Conservation (phyloP, 176 grass and related monocot species). For the Carex parvula region DNA sequence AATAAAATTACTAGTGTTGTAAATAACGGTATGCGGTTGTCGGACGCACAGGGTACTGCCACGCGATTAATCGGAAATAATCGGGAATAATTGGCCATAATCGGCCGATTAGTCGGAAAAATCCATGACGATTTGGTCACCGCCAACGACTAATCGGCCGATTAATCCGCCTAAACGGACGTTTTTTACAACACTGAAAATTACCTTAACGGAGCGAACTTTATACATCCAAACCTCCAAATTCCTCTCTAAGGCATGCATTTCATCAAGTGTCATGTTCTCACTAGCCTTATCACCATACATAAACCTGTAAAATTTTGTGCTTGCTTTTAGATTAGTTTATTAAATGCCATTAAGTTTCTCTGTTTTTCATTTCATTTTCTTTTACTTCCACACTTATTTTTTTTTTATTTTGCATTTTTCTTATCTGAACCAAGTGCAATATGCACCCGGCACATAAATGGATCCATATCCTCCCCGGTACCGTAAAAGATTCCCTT, state of each 20-base stretch:
- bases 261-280: conserved; percentile 38
- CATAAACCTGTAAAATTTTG: conserved; percentile 22
- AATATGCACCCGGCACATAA: background rate
- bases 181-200: no score
- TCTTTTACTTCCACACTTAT: background rate
- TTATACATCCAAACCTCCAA: conserved; percentile 37
- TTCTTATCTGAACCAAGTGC: background rate
- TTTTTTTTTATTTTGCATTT: background rate
- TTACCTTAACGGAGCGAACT: conserved; percentile 33
- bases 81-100: no score
- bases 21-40: no score
- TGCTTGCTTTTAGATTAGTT: background rate
- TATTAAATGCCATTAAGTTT: background rate
- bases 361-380: background rate
- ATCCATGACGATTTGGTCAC: no score
- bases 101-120: no score
- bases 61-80: no score
- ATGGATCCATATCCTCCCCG: no score
- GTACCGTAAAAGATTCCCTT: no score
- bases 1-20: no score
- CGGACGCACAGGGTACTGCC: no score
- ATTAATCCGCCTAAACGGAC: no score
- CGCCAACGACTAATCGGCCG: no score
- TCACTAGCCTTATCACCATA: conserved; percentile 23
- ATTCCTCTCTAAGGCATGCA: conserved; percentile 36